These are phyloP conservation scores for Starmerella potacharoeniae DNA, from an alignment of 805 yeast genomes.

Conservation along the genomic window DNA sequence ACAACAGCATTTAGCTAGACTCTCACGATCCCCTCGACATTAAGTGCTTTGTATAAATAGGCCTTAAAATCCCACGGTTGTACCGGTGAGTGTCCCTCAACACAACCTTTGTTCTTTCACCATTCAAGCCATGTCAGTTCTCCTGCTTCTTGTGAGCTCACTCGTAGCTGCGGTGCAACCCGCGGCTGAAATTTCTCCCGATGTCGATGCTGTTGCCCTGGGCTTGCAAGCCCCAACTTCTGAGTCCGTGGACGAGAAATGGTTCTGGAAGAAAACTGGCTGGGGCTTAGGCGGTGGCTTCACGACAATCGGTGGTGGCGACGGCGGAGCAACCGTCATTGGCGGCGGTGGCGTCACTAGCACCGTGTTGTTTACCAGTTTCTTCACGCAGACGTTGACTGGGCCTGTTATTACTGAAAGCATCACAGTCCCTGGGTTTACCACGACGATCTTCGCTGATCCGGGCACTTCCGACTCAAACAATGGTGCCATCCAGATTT, in stretches of 20 bases:
- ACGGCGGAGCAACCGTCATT: background rate
- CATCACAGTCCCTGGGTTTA: background rate
- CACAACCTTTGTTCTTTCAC: background rate
- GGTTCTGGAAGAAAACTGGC: slow-evolving; percentile 1
- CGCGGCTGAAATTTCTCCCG: background rate
- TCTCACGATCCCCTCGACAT: background rate
- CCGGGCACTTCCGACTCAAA: background rate
- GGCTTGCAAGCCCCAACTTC: background rate
- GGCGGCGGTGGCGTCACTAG: background rate
- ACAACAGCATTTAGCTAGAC: background rate
- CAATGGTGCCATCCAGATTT: too few relatives aligned
- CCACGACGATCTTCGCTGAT: background rate
- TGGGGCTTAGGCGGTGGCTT: background rate
- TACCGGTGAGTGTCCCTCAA: too few relatives aligned
- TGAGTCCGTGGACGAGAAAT: background rate
- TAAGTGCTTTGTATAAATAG: too few relatives aligned
- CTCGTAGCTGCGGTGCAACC: background rate
- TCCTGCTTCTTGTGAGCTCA: background rate
- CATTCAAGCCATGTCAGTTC: background rate
- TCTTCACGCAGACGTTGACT: background rate
- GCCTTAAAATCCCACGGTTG: too few relatives aligned
- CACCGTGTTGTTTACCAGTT: background rate
- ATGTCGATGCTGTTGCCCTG: background rate
- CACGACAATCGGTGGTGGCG: background rate
- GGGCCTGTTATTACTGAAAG: background rate